Evolutionary conservation across 768 basidiomycete genomes (phyloP).

Genomic region (Russula virescens): DNA sequence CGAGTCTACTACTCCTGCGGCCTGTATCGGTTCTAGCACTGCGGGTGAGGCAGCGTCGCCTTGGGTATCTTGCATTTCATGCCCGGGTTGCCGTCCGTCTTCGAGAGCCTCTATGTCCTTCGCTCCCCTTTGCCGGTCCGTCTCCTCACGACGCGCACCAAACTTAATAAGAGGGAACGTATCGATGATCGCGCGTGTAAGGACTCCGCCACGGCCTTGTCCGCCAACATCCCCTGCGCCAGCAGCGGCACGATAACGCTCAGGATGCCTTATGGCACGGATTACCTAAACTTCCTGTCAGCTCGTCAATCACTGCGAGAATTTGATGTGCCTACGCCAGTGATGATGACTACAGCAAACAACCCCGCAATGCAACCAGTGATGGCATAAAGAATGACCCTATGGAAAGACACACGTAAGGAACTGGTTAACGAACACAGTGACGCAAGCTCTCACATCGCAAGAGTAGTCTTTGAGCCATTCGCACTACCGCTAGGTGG

Average conservation of each 20-base stretch:
- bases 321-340: slow-evolving; percentile 51
- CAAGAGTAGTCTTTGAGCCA: slow-evolving; percentile 37
- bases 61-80: neutral
- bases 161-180: slow-evolving; percentile 95
- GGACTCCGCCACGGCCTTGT: slow-evolving; percentile 24
- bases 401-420: slow-evolving; percentile 25
- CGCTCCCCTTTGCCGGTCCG: neutral
- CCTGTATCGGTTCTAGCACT: neutral
- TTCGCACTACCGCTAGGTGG: slow-evolving; percentile 10
- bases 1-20: neutral
- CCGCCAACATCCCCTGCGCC: slow-evolving; percentile 44
- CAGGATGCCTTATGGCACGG: slow-evolving; percentile 79
- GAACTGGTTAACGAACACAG: slow-evolving; percentile 3
- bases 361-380: slow-evolving; percentile 84
- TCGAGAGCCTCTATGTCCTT: slow-evolving; percentile 12
- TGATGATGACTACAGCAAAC: slow-evolving; percentile 79
- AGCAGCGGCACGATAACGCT: slow-evolving; percentile 62
- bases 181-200: slow-evolving; percentile 89
- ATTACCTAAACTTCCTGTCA: slow-evolving; percentile 47
- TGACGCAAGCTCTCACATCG: slow-evolving; percentile 51
- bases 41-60: neutral
- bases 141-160: slow-evolving; percentile 30
- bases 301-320: neutral
- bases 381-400: slow-evolving; percentile 83
- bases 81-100: neutral